Evolutionary conservation across 2,329 filamentous ascomycete species (phyloP), one percentile per base, ranked within the genome.

Genomic region (Gnomoniopsis smithogilvyi): DNA sequence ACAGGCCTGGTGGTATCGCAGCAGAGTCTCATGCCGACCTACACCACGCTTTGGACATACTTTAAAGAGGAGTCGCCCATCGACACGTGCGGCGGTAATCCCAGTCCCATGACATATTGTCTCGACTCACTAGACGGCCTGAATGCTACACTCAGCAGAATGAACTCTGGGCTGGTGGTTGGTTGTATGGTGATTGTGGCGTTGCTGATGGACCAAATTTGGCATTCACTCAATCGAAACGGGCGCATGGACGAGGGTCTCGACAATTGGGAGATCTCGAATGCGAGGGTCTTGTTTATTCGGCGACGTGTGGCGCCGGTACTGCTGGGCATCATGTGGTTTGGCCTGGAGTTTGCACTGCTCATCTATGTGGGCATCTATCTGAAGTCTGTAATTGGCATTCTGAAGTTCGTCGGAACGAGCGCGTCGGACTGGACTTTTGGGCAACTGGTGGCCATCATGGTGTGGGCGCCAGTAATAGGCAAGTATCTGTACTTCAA

Each of bases 371-470:
- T 61, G 8, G 52, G 57, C 14, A 61, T 62, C n/a, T 62, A 64
- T 43, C 46, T 59, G 6, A 64, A 62, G 8, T 54, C 59, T 6
- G 55, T 63, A 12, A 30, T 61, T 21, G 48, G 51, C 34, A 43
- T 62, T 21, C 57, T 63, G 17, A 38, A 55, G 19, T 52, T 61
- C 19, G 57, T 59, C n/a, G 62, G 54, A 24, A 57, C 50, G 15
- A 24, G 41, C 58, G 19, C 56, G 17, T 58, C 59, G 33, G 48
- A 60, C 11, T 69, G 65, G 67, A 63, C 64, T 1, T 69, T 65
- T 47, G 67, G 67, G 12, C 67, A 69, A 45, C 41, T 69, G 21
- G 63, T 69, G 8, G 66, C 67, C 15, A 60, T 67, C 3, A 59
- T 66, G 47, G 61, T 67, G 0, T 69, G 66, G 67, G 66, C 65